These are phyloP conservation scores for Candida boidinii DNA, from an alignment of 805 yeast genomes.

Conservation along the genomic window DNA sequence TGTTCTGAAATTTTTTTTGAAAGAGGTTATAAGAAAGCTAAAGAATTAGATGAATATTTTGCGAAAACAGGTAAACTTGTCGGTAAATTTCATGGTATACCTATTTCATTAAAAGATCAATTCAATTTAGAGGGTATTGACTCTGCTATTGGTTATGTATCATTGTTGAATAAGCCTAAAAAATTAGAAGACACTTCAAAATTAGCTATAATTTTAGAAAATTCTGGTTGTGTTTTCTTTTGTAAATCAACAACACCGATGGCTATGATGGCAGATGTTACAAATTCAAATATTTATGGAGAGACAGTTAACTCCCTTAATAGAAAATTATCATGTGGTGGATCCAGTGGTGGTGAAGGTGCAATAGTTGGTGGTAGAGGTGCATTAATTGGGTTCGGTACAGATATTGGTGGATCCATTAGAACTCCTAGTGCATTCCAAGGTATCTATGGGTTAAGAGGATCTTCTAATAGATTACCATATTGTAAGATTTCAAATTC, in stretches of 20 bases:
- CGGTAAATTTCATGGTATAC: constrained; percentile 40
- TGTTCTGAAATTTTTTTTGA: constrained; percentile 33
- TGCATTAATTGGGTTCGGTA: constrained; percentile 28
- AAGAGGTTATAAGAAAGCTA: constrained; percentile 30
- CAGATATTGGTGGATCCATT: constrained; percentile 32
- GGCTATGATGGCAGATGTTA: constrained; percentile 34
- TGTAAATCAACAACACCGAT: constrained; percentile 36
- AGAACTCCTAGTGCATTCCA: constrained; percentile 24
- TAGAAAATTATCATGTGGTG: constrained; percentile 30
- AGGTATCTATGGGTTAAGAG: constrained; percentile 27
- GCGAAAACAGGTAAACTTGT: constrained; percentile 23
- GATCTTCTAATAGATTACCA: constrained; percentile 27
- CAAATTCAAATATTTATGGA: constrained; percentile 27
- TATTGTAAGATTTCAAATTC: constrained; percentile 22
- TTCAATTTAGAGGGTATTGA: constrained; percentile 28
- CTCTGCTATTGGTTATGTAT: constrained; percentile 32
- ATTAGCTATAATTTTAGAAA: constrained; percentile 23
- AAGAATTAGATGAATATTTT: constrained; percentile 29
- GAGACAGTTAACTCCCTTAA: constrained; percentile 29
- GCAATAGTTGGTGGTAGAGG: constrained; percentile 23
- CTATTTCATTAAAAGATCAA: constrained; percentile 38
- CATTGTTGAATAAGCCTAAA: constrained; percentile 21
- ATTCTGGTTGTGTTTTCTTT: constrained; percentile 33
- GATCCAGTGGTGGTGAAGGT: constrained; percentile 41
- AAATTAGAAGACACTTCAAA: constrained; percentile 22